Evolutionary conservation across 2,329 filamentous ascomycete species (phyloP).

Genomic region (Dichotomopilus funicola): DNA sequence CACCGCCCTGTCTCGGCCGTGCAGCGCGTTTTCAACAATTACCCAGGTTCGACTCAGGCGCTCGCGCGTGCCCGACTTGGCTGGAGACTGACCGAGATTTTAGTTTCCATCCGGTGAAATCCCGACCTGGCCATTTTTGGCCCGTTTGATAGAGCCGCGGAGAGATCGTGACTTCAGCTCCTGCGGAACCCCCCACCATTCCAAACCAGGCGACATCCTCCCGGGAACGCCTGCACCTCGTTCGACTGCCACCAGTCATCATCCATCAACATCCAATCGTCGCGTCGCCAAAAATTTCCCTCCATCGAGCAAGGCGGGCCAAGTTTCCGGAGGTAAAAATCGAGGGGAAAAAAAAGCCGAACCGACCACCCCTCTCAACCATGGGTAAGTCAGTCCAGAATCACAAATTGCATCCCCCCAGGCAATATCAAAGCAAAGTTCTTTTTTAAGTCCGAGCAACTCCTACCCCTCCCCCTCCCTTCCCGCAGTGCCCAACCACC

Average conservation of each 20-base stretch:
- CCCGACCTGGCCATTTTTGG: conserved; percentile 13
- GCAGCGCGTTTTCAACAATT: conserved; percentile 16
- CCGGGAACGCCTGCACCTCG: conserved; percentile 14
- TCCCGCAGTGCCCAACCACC: neutral
- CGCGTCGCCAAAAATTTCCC: conserved; percentile 21
- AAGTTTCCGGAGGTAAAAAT: conserved; percentile 22
- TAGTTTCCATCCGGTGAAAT: conserved; percentile 8
- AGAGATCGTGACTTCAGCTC: conserved; percentile 19
- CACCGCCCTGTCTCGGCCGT: conserved; percentile 20
- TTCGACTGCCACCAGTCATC: conserved; percentile 18
- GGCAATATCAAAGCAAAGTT: neutral
- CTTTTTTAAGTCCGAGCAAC: neutral
- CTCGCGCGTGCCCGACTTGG: conserved; percentile 21
- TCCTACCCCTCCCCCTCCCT: neutral
- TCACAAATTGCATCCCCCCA: conserved; percentile 12
- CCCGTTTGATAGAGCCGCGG: conserved; percentile 1
- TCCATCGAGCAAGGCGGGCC: conserved; percentile 22
- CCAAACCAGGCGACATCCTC: conserved; percentile 11
- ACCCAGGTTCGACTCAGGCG: conserved; percentile 13
- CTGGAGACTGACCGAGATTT: conserved; percentile 15
- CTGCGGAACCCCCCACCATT: conserved; percentile 18
- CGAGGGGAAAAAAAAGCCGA: conserved; percentile 7
- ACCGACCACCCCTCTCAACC: conserved; percentile 8
- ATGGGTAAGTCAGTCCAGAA: conserved; percentile 23
- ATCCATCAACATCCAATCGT: conserved; percentile 21